These are phyloP conservation scores for Starmerella stellata DNA, from an alignment of 805 yeast species.

Conservation along the genomic window DNA sequence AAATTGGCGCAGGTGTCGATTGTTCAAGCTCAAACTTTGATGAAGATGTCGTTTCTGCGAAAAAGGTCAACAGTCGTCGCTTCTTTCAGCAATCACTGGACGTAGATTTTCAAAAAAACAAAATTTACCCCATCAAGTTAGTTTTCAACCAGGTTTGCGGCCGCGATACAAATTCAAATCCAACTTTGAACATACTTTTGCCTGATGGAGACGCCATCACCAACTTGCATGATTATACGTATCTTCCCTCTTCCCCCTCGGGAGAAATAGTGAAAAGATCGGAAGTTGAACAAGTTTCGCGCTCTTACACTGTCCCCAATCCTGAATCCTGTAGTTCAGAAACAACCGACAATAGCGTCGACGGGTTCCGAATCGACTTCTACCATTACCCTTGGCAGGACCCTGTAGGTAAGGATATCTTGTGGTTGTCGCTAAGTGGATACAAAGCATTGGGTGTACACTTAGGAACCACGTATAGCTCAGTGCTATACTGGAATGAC, in stretches of 20 bases:
- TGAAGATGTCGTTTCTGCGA: background rate
- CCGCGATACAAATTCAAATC: background rate
- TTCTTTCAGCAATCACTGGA: background rate
- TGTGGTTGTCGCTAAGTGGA: background rate
- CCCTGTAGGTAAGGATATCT: background rate
- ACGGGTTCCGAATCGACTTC: background rate
- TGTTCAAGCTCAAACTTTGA: background rate
- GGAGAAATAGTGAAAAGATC: background rate
- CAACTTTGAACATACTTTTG: background rate
- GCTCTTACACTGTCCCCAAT: background rate
- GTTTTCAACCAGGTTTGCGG: background rate
- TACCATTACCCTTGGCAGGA: constrained; percentile 1
- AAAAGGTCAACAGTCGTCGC: background rate
- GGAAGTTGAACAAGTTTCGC: background rate
- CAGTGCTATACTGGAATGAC: background rate
- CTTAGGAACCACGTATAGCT: background rate
- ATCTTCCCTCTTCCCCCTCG: background rate
- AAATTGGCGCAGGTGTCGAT: background rate
- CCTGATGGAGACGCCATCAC: background rate
- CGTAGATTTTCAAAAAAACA: background rate
- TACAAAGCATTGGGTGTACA: background rate
- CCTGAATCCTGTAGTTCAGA: background rate
- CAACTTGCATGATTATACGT: background rate
- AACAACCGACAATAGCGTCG: background rate
- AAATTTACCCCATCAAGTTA: background rate